Conservation (phyloP, 129 eudicot species). For the Mikania micrantha region DNA sequence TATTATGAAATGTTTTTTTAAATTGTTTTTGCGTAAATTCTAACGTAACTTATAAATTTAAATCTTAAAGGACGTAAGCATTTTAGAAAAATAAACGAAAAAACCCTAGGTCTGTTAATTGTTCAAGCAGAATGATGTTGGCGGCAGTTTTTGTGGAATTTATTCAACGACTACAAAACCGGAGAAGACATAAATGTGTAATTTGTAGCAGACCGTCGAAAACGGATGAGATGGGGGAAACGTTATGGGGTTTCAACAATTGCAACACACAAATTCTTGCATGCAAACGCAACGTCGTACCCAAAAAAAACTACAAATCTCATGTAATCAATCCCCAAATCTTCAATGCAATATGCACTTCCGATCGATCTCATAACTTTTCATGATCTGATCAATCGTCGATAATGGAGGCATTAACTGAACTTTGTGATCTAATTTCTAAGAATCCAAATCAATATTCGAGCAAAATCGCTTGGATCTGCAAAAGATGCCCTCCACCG, state of each 20-base stretch:
- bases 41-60: too few species aligned
- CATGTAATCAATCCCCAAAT: slow-evolving; percentile 4
- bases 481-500: slow-evolving; percentile 72
- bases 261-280: slow-evolving; percentile 12
- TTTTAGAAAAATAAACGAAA: too few species aligned
- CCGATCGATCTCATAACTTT: neutral
- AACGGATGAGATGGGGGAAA: slow-evolving; percentile 14
- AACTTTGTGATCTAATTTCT: slow-evolving; percentile 75
- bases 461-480: slow-evolving; percentile 68
- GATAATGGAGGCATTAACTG: slow-evolving; percentile 73
- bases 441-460: slow-evolving; percentile 52
- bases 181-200: slow-evolving; percentile 17
- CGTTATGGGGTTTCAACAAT: slow-evolving; percentile 7
- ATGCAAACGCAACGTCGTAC: neutral
- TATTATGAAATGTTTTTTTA: too few species aligned
- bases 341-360: neutral
- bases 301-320: neutral
- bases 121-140: neutral
- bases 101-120: too few species aligned
- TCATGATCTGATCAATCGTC: neutral
- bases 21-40: too few species aligned
- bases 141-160: slow-evolving; percentile 5
- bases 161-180: slow-evolving; percentile 12
- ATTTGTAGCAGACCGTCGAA: slow-evolving; percentile 4
- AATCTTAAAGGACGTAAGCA: too few species aligned